Evolutionary conservation across 495 filamentous ascomycete genomes (phyloP).

Genomic region (Stereocaulon alpinum): DNA sequence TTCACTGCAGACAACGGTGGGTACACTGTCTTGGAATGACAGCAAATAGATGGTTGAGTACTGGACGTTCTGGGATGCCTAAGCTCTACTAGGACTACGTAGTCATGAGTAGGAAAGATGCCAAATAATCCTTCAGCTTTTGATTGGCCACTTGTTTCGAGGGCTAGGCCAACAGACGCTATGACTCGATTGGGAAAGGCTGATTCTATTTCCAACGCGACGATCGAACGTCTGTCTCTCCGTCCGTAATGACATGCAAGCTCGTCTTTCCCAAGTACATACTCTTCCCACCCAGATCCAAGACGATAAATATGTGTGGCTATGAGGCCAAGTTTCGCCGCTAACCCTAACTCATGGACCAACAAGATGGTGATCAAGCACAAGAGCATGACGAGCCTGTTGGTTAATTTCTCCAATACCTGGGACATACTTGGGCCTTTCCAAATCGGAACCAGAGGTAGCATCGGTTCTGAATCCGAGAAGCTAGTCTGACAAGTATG

Average conservation of each 20-base stretch:
- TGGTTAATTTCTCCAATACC: conserved; percentile 13
- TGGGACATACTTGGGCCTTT: conserved; percentile 53
- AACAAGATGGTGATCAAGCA: conserved; percentile 6
- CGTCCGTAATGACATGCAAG: background rate
- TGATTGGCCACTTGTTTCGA: background rate
- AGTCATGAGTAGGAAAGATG: background rate
- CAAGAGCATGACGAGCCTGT: background rate
- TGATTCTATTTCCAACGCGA: background rate
- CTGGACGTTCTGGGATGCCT: background rate
- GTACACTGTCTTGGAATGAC: background rate
- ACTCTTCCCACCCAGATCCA: background rate
- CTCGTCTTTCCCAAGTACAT: too few relatives aligned
- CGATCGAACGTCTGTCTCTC: background rate
- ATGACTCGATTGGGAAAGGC: background rate
- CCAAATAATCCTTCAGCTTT: background rate
- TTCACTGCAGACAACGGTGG: background rate
- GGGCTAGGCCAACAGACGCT: background rate
- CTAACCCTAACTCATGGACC: too few relatives aligned
- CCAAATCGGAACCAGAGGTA: conserved; percentile 50
- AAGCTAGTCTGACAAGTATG: background rate
- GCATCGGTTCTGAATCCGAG: conserved; percentile 9
- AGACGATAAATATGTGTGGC: background rate
- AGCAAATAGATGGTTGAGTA: too few relatives aligned
- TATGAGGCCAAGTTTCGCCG: background rate
- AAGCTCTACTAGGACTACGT: background rate